phyloP scores from a whole-genome alignment of 2,329 filamentous ascomycete species.

The Colletotrichum sp. region DNA sequence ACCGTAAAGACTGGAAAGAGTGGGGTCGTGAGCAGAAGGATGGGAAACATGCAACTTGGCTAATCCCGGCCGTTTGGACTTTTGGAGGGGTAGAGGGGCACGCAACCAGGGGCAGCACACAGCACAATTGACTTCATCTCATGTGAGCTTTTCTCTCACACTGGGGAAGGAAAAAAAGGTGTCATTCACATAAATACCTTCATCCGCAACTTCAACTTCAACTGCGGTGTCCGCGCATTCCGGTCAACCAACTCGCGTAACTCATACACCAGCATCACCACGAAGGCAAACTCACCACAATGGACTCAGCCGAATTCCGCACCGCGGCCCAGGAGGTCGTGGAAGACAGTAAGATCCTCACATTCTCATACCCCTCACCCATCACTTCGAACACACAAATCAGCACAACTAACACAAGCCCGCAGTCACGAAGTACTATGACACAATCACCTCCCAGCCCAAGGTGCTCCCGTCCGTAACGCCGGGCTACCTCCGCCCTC shows the following conservation, averaged over 20 bases:
- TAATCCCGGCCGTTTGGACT: background rate
- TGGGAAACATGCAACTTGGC: background rate
- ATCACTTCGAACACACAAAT: background rate
- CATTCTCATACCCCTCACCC: background rate
- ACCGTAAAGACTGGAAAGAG: background rate
- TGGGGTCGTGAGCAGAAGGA: background rate
- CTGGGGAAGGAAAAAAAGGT: background rate
- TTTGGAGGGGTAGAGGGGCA: background rate
- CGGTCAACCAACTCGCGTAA: background rate
- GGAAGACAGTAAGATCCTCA: slow-evolving; percentile 73
- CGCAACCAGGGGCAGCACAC: background rate
- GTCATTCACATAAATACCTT: background rate
- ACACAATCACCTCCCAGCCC: slow-evolving; percentile 67
- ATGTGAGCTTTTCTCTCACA: background rate
- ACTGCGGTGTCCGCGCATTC: background rate
- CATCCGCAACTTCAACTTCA: background rate
- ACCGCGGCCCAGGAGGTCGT: slow-evolving; percentile 78
- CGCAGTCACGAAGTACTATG: slow-evolving; percentile 83
- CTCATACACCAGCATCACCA: background rate
- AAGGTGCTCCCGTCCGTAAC: slow-evolving; percentile 79
- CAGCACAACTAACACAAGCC: background rate
- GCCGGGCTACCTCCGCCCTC: slow-evolving; percentile 83
- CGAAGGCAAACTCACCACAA: slow-evolving; percentile 35
- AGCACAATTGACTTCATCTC: slow-evolving; percentile 10
- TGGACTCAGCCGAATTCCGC: slow-evolving; percentile 83